A percentile compares a stretch with the other conserved stretches of the same genome.
Conservation (phyloP, 192 early-diverging fungal genomes). For the Pilaira anomala region DNA sequence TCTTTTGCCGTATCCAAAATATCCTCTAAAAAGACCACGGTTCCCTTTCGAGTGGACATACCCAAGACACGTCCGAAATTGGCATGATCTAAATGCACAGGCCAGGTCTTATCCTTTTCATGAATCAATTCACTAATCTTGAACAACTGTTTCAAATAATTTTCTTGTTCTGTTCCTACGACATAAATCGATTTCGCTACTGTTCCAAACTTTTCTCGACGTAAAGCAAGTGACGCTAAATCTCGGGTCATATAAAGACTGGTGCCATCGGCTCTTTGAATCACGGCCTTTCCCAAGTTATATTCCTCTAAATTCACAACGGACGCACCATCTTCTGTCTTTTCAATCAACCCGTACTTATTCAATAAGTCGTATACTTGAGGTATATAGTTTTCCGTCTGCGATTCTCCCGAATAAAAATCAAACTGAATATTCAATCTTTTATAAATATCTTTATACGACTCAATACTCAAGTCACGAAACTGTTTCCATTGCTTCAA, state of each 20-base stretch:
- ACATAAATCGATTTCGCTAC: slow-evolving; percentile 88
- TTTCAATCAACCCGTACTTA: slow-evolving; percentile 54
- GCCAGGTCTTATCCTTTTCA: slow-evolving; percentile 24
- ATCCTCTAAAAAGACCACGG: slow-evolving; percentile 89
- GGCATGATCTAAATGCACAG: slow-evolving; percentile 66
- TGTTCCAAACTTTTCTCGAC: slow-evolving; percentile 59
- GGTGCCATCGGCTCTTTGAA: slow-evolving; percentile 81
- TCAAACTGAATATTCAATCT: slow-evolving; percentile 84
- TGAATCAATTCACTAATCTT: slow-evolving; percentile 71
- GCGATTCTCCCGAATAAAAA: slow-evolving; percentile 87
- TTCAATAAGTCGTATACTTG: slow-evolving; percentile 65
- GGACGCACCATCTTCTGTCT: slow-evolving; percentile 70
- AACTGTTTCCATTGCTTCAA: slow-evolving; percentile 79
- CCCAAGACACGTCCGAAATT: slow-evolving; percentile 86
- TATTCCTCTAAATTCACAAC: slow-evolving; percentile 71
- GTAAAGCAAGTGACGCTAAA: slow-evolving; percentile 79
- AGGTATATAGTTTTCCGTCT: slow-evolving; percentile 65
- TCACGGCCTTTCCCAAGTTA: slow-evolving; percentile 71
- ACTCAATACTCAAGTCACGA: slow-evolving; percentile 78
- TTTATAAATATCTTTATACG: slow-evolving; percentile 78
- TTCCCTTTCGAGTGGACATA: slow-evolving; percentile 93
- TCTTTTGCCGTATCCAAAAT: slow-evolving; percentile 79
- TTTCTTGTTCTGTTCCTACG: slow-evolving; percentile 78
- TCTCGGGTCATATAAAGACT: slow-evolving; percentile 90
- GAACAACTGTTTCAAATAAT: slow-evolving; percentile 88